These are phyloP conservation scores for Xanthoconium purpureum DNA, from an alignment of 768 basidiomycete genomes.

Conservation along the genomic window DNA sequence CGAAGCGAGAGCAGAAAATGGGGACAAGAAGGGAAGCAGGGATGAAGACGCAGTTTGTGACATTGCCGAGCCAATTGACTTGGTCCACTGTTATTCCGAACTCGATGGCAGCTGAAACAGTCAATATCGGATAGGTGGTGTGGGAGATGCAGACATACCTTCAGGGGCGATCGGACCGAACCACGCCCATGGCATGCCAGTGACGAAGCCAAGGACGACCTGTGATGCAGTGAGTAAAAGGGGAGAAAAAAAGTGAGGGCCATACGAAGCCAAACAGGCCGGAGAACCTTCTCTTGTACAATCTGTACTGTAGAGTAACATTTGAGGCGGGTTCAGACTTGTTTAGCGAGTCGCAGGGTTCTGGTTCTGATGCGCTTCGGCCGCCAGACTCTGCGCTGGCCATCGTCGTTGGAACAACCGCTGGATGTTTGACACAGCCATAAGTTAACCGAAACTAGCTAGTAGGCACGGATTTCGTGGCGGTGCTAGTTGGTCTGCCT, in stretches of 20 bases:
- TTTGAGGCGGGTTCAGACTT: not conserved
- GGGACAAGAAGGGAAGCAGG: slow-evolving; percentile 62
- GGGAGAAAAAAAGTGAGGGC: not conserved
- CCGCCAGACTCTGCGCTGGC: not conserved
- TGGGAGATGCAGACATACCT: slow-evolving; percentile 37
- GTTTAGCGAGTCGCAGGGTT: not conserved
- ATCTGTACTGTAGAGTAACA: slow-evolving; percentile 45
- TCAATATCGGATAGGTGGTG: not conserved
- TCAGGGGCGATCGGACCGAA: slow-evolving; percentile 79
- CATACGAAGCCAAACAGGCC: slow-evolving; percentile 61
- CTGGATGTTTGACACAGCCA: not conserved
- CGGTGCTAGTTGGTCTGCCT: not conserved
- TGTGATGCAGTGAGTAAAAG: slow-evolving; percentile 20
- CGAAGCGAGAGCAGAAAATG: slow-evolving; percentile 51
- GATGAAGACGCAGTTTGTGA: slow-evolving; percentile 59
- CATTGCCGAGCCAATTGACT: slow-evolving; percentile 81
- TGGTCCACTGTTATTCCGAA: slow-evolving; percentile 68
- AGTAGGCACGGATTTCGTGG: not conserved
- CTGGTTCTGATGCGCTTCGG: not conserved
- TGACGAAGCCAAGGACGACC: slow-evolving; percentile 60
- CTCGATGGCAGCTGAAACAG: slow-evolving; percentile 49
- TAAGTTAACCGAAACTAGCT: not conserved
- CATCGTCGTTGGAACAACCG: not conserved
- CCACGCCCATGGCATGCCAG: slow-evolving; percentile 74
- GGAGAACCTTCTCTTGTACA: slow-evolving; percentile 68